Evolutionary conservation across 805 yeast species (phyloP), one percentile per base, ranked within the genome.

Genomic region (Brettanomyces bruxellensis): DNA sequence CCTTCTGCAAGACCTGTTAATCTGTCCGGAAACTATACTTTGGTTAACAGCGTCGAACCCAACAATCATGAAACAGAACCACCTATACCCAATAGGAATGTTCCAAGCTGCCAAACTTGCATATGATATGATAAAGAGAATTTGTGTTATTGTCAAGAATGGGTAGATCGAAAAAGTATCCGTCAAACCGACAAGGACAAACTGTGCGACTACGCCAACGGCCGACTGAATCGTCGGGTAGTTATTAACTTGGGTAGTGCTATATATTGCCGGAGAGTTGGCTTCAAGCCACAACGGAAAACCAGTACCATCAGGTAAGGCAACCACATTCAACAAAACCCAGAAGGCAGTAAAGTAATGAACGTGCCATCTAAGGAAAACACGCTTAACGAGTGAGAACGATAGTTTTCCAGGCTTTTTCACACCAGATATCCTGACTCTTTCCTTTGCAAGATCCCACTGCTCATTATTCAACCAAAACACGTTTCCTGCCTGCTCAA

Each of bases 251-350:
- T 69, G 83, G 2, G 39, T 18, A 11, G 35, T 18, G 12, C 32
- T 43, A 32, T 34, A 43, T 9, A 22, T 28, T 24, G 22, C 39
- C n/a, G 40, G 40, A 34, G 38, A 41, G 37, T 41, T 41, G 22
- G 44, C 44, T n/a, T 43, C 25, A 14, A 43, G 40, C 45, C 45
- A 43, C 48, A 84, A 65, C 4, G 75, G 61, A 55, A 73, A 79
- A 9, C 80, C 70, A 12, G 84, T 83, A 42, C 78, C 69, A 18
- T 73, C 66, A 2, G 77, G 73, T 49, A 78, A 79, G 59, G 74
- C 73, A 56, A 76, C 75, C 63, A 81, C 81, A 79, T 81, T 79
- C 45, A 83, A 77, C 54, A 79, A 68, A 35, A 78, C 69, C 53
- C 78, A 76, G 64, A 78, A 76, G 5, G 78, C 61, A 5, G 74